These are phyloP conservation scores for Eucalyptus sideroxylon DNA, from an alignment of 345 rosid species.

Conservation along the genomic window DNA sequence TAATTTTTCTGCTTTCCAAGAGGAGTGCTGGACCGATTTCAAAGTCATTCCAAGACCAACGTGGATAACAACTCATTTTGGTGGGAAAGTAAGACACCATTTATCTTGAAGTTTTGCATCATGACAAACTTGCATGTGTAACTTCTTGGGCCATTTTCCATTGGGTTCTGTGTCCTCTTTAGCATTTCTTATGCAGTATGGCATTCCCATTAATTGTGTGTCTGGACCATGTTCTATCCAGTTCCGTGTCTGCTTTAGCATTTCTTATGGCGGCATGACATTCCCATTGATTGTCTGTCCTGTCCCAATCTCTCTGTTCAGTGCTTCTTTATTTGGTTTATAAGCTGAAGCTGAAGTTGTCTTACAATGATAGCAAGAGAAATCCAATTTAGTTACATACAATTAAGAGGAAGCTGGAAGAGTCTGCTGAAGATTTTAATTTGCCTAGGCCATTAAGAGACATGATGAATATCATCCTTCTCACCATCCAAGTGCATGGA, in stretches of 20 bases:
- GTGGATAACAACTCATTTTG: constrained; percentile 82
- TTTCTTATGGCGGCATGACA: not conserved
- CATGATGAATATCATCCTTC: not conserved
- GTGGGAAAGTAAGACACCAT: constrained; percentile 66
- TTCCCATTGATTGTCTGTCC: not conserved
- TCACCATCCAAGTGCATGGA: not conserved
- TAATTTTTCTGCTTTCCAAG: constrained; percentile 54
- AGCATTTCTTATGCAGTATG: not conserved
- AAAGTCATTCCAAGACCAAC: constrained; percentile 61
- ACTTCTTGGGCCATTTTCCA: not conserved
- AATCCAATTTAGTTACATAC: not conserved
- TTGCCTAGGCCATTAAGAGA: not conserved
- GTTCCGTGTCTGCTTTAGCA: not conserved
- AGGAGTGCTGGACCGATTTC: constrained; percentile 52
- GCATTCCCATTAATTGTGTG: not conserved
- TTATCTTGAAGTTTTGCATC: not conserved
- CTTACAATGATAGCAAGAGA: not conserved
- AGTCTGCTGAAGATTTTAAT: not conserved
- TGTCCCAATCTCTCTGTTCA: not conserved
- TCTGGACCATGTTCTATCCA: not conserved
- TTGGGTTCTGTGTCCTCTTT: not conserved
- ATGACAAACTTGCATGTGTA: not conserved
- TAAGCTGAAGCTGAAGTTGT: not conserved
- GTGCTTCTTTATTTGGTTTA: not conserved
- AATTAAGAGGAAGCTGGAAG: not conserved